Percentiles rank a stretch among this genome's conserved stretches.
These are phyloP conservation scores for Hemerocallis citrina DNA, from an alignment of 106 monocot species.

Conservation along the genomic window DNA sequence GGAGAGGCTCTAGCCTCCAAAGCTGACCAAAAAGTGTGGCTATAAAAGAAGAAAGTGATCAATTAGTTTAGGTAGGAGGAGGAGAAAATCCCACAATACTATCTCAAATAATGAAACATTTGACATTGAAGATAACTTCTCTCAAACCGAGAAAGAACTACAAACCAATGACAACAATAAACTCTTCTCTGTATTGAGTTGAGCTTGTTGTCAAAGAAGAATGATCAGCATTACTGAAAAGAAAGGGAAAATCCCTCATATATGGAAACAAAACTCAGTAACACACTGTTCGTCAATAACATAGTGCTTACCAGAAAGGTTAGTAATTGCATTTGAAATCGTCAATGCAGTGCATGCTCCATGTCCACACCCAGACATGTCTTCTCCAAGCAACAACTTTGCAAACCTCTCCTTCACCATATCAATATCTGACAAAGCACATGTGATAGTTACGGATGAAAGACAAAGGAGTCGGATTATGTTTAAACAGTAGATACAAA, in stretches of 20 bases:
- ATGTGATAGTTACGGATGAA: too few species aligned
- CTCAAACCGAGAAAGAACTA: too few species aligned
- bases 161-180: too few species aligned
- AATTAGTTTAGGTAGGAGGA: neutral
- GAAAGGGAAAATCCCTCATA: neutral
- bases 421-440: conserved; percentile 38
- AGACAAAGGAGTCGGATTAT: too few species aligned
- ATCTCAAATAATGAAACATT: too few species aligned
- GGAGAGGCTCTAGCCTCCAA: conserved; percentile 67
- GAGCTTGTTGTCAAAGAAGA: too few species aligned
- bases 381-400: too few species aligned
- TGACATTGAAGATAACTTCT: too few species aligned
- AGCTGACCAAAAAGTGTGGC: conserved; percentile 77
- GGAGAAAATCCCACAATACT: too few species aligned
- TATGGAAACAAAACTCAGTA: neutral
- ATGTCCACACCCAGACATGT: conserved; percentile 83
- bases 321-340: conserved; percentile 91
- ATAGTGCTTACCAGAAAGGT: conserved; percentile 57
- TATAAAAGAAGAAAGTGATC: conserved; percentile 4
- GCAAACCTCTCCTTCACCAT: conserved; percentile 98
- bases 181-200: too few species aligned
- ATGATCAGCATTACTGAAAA: neutral
- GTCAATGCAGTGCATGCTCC: conserved; percentile 70
- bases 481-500: too few species aligned
- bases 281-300: too few species aligned